These are phyloP conservation scores for Ustilago cynodontis DNA, from an alignment of 1,284 basidiomycete genomes.

Conservation along the genomic window DNA sequence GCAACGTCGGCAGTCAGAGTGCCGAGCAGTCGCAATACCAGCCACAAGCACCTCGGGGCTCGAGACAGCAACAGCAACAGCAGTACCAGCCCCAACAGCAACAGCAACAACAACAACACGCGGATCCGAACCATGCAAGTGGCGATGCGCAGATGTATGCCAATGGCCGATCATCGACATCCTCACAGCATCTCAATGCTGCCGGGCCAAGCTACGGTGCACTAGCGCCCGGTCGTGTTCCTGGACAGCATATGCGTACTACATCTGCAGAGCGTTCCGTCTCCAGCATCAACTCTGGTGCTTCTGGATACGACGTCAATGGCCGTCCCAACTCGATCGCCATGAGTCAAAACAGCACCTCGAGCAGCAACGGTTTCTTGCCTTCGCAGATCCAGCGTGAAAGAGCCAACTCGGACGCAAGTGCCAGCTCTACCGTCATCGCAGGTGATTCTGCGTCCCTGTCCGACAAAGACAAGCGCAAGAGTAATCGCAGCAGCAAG, in stretches of 20 bases:
- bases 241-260: constrained; percentile 40
- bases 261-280: constrained; percentile 51
- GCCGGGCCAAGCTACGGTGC: constrained; percentile 33
- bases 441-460: constrained; percentile 30
- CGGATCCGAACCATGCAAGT: constrained; percentile 8
- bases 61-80: constrained; percentile 56
- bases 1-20: constrained; percentile 5
- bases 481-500: constrained; percentile 54
- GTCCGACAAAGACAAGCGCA: constrained; percentile 49
- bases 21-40: constrained; percentile 32
- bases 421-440: constrained; percentile 38
- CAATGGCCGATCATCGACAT: constrained; percentile 31
- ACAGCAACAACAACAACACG: constrained; percentile 31
- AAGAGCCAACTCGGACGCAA: constrained; percentile 56
- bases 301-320: constrained; percentile 23
- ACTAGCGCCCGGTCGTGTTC: constrained; percentile 11
- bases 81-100: constrained; percentile 37
- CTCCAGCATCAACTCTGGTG: constrained; percentile 44
- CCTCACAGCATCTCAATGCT: constrained; percentile 21
- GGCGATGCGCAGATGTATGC: constrained; percentile 20
- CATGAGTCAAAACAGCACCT: constrained; percentile 45
- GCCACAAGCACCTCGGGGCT: constrained; percentile 65
- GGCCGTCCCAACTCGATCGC: constrained; percentile 28
- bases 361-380: constrained; percentile 53
- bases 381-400: constrained; percentile 62